Conservation (phyloP, 2,329 filamentous ascomycete species). For the Colletotrichum sp. region DNA sequence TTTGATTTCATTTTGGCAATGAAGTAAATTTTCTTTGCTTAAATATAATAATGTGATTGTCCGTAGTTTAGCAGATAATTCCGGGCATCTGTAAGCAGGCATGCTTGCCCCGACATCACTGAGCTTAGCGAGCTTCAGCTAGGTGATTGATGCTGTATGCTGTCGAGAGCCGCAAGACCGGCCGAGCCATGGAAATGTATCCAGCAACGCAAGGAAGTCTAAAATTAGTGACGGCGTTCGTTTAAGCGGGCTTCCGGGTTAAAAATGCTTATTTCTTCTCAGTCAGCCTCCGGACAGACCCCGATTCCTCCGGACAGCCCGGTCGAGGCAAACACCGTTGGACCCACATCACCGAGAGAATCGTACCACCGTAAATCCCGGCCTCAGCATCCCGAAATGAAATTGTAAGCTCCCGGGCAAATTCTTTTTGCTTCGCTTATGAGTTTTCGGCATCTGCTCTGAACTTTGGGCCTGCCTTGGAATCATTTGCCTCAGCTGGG, state of each 20-base stretch:
- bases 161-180: not conserved
- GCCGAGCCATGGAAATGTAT: not conserved
- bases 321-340: not conserved
- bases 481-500: not conserved
- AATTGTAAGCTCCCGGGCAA: not conserved
- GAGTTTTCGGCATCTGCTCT: not conserved
- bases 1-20: not conserved
- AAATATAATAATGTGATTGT: not conserved
- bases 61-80: not conserved
- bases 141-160: not conserved
- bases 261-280: not conserved
- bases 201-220: not conserved
- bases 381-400: not conserved
- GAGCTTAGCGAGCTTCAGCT: not conserved
- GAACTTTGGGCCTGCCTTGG: not conserved
- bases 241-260: not conserved
- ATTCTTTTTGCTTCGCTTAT: rapidly evolving
- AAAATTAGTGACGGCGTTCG: not conserved
- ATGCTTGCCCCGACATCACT: not conserved
- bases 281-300: not conserved
- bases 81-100: not conserved
- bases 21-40: not conserved
- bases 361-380: not conserved
- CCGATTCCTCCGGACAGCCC: not conserved
- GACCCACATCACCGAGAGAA: not conserved